Evolutionary conservation across 177 flowering plant species (phyloP).

Genomic region (Vitis hybrid): DNA sequence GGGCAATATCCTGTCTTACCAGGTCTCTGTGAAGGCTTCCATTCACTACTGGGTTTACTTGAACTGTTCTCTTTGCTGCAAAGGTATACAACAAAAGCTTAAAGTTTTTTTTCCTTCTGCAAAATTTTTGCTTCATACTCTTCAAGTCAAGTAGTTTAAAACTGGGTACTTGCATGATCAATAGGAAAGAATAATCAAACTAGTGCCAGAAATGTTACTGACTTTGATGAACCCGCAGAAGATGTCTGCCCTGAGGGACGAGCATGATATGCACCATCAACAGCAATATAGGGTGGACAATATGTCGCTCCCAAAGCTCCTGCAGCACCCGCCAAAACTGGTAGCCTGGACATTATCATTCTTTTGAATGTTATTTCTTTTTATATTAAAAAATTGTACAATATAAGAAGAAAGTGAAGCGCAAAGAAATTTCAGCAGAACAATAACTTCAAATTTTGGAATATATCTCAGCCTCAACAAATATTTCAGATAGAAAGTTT

Average conservation of each 20-base stretch:
- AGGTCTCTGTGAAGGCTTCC: constrained; percentile 63
- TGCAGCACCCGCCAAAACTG: constrained; percentile 86
- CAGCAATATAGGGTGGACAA: constrained; percentile 72
- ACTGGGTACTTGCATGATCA: background rate
- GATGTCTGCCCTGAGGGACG: constrained; percentile 70
- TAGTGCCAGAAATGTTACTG: constrained; percentile 8
- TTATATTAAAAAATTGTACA: background rate
- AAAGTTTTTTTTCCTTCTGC: no score
- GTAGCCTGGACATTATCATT: constrained; percentile 53
- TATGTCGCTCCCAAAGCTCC: constrained; percentile 84
- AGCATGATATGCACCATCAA: constrained; percentile 75
- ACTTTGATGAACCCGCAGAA: constrained; percentile 62
- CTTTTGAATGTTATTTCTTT: background rate
- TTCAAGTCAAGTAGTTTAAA: background rate
- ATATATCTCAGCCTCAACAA: no score
- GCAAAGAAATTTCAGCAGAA: background rate
- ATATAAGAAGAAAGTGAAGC: background rate
- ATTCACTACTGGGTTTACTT: constrained; percentile 44
- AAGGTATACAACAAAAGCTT: constrained; percentile 12
- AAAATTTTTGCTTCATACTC: no score
- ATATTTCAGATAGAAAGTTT: no score
- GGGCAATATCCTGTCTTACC: constrained; percentile 41
- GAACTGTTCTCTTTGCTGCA: constrained; percentile 63
- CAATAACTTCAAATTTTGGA: background rate
- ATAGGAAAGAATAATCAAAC: background rate